Base-by-base conservation (phyloP, 2,329 filamentous ascomycete species). In the Calonectria hongkongensis region DNA sequence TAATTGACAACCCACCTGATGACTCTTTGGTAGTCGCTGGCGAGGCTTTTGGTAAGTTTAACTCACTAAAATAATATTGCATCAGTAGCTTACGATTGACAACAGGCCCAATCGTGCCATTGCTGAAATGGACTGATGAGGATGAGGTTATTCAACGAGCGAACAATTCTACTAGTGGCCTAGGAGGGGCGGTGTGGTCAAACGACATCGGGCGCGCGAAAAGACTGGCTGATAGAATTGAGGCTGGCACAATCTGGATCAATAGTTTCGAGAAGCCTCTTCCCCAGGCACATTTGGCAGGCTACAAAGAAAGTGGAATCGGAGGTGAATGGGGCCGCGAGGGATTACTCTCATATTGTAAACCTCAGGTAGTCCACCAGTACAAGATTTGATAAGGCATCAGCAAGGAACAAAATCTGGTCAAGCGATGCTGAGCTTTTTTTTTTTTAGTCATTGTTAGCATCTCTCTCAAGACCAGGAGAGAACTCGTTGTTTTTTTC, bases 211-310 rank as follows among this genome's bases (percentile, higher is more conserved):
- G 13, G 16, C 54, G 54, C 1, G 54, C 54, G 2, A 60, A 33
- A 41, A 60, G 10, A 16, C 21, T 60, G 4, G 54, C n/a, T 4
- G 36, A 41, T 60, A 60, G 21, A n/a, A 60, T 60, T 10, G 54
- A 60, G 36, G 54, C 54, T 27, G 54, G 54, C 0, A 27, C 54
- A 28, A 27, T 60, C 39, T 60, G 54, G 54, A 60, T 60, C 36
- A 60, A 60, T 39, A 60, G 54, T 6, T 60, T 60, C 25, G 54
- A 60, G 54, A 60, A 60, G 33, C 54, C 54, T 2, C 54, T 60
- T 13, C 54, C 54, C 3, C 54, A 60, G 5, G 54, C 54, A 41
- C 54, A 60, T 8, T 60, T 60, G 54, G 54, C 54, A 8, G 54
- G 54, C 16, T 60, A 60, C 54, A 60, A 60, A 12, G 54, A 60